phyloP scores from a whole-genome alignment of 106 monocot species.

The Acorus gramineus region DNA sequence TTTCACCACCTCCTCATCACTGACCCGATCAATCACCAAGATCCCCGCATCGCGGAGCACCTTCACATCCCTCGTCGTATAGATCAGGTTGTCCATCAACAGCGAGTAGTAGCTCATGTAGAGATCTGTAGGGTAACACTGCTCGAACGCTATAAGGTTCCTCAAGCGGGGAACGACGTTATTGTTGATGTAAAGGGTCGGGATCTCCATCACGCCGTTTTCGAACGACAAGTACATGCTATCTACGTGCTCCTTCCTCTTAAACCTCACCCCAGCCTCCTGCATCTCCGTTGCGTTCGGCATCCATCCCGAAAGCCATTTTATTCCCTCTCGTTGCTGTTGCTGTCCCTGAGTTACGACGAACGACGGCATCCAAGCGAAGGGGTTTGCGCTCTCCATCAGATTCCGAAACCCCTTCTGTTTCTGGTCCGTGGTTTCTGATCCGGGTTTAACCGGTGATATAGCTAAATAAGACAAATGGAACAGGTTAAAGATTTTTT shows the following conservation, averaged over 20 bases:
- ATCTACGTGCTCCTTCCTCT: conserved; percentile 4
- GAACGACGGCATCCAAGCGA: too few relatives aligned
- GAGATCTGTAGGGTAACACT: conserved; percentile 5
- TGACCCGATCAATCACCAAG: conserved; percentile 8
- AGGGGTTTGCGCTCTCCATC: too few relatives aligned
- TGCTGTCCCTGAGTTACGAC: too few relatives aligned
- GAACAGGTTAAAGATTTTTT: too few relatives aligned
- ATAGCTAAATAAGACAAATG: too few relatives aligned
- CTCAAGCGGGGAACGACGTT: neutral
- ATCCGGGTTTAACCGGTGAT: too few relatives aligned
- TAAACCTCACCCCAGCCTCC: conserved; percentile 9
- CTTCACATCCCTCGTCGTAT: conserved; percentile 10
- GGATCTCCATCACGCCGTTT: conserved; percentile 22
- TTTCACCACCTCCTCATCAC: conserved; percentile 4
- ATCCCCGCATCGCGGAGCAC: conserved; percentile 9
- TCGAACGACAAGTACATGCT: conserved; percentile 13
- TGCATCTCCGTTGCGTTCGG: conserved; percentile 11
- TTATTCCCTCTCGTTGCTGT: too few relatives aligned
- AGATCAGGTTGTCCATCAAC: conserved; percentile 22
- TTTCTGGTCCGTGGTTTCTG: too few relatives aligned
- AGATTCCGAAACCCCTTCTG: too few relatives aligned
- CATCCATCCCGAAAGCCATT: conserved; percentile 1
- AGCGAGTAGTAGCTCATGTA: conserved; percentile 9
- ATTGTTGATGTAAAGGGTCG: conserved; percentile 8
- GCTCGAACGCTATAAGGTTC: conserved; percentile 42